These are phyloP conservation scores for Cercospora brassicicola DNA, from an alignment of 2,329 filamentous ascomycete genomes.

Conservation along the genomic window DNA sequence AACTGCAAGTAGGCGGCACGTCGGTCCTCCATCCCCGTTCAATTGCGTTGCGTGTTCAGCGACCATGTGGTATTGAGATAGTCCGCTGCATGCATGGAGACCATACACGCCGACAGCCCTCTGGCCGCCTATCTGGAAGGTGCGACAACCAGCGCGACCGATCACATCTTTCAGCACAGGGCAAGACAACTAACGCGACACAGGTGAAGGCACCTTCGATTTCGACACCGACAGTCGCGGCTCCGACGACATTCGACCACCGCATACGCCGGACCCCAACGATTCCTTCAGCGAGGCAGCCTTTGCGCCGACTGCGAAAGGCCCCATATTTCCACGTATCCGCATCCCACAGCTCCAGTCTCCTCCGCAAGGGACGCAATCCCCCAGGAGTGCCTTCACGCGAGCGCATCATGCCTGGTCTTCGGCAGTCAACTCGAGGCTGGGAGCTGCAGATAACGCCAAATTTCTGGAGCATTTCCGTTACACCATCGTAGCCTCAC, in stretches of 20 bases:
- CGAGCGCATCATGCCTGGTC: conserved; percentile 51
- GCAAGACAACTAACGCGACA: not conserved
- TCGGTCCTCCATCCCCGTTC: not conserved
- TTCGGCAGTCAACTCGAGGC: conserved; percentile 66
- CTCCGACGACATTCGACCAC: conserved; percentile 2
- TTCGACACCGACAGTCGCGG: conserved; percentile 21
- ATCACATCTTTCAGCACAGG: not conserved
- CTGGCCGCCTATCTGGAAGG: conserved; percentile 88
- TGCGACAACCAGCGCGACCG: conserved; percentile 45
- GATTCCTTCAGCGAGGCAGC: conserved; percentile 29
- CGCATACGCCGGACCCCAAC: conserved; percentile 8
- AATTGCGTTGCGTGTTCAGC: not conserved
- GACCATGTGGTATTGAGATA: conserved; percentile 6
- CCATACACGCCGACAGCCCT: conserved; percentile 81
- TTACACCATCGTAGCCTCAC: conserved; percentile 88
- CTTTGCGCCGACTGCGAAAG: conserved; percentile 37
- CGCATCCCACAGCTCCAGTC: conserved; percentile 23
- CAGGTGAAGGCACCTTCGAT: conserved; percentile 38
- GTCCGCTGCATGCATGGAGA: conserved; percentile 70
- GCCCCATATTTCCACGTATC: conserved; percentile 20
- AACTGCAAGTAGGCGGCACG: not conserved
- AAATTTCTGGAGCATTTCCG: conserved; percentile 90
- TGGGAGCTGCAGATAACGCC: conserved; percentile 76
- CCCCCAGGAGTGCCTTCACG: conserved; percentile 34
- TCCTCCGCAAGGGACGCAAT: conserved; percentile 8